Evolutionary conservation across 1,284 basidiomycete genomes (phyloP).

Genomic region (Schizophyllum commune): DNA sequence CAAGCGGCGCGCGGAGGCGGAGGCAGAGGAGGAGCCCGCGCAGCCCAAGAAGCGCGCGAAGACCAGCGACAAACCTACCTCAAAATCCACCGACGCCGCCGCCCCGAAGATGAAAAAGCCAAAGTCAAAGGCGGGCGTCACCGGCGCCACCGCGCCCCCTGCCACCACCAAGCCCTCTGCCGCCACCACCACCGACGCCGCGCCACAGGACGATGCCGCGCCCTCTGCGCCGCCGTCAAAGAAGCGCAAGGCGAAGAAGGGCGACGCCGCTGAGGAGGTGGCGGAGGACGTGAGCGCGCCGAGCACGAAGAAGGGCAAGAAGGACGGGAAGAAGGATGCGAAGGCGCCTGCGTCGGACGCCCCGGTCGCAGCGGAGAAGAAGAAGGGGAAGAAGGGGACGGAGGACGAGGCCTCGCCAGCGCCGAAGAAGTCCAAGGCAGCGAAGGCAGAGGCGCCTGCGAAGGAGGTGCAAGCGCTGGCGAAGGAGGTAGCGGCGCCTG

Average conservation of each 20-base stretch:
- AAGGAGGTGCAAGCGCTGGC: neutral
- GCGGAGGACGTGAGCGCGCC: neutral
- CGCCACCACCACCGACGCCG: neutral
- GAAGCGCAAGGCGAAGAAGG: conserved; percentile 4
- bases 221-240: conserved; percentile 1
- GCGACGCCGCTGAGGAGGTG: neutral
- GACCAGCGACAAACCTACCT: conserved; percentile 15
- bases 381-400: conserved; percentile 1
- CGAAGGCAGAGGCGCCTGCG: neutral
- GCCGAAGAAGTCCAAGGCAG: neutral
- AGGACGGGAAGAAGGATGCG: conserved; percentile 7
- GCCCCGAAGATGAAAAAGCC: conserved; percentile 16
- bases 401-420: neutral
- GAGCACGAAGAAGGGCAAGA: neutral
- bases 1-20: conserved; percentile 5
- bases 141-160: too few relatives aligned
- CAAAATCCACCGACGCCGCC: neutral
- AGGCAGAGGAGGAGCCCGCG: conserved; percentile 21
- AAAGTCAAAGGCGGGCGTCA: neutral
- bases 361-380: neutral
- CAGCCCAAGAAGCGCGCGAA: conserved; percentile 30
- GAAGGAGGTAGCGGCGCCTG: neutral
- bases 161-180: neutral
- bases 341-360: neutral
- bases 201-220: neutral